Percentiles rank a stretch among this genome's conserved stretches.
phyloP scores from a whole-genome alignment of 345 rosid species.

The Corchorus capsularis region DNA sequence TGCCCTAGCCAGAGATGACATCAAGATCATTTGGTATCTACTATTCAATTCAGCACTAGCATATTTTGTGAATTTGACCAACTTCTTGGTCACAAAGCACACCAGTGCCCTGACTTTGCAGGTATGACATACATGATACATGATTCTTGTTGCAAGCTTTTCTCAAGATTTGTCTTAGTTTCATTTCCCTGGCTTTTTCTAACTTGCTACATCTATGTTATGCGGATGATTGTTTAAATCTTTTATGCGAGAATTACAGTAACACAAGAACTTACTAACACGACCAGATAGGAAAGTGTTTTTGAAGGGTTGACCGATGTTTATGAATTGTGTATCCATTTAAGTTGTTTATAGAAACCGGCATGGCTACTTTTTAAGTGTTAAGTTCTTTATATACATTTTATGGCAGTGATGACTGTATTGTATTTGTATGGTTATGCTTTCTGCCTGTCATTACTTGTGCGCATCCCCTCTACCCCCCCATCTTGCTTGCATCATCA shows the following conservation, averaged over 20 bases:
- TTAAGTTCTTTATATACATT: background rate
- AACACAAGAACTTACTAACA: background rate
- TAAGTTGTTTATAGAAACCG: background rate
- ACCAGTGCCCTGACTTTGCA: slow-evolving; percentile 96
- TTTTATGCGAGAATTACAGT: background rate
- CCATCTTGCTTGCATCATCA: background rate
- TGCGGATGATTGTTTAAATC: background rate
- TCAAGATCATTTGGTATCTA: slow-evolving; percentile 88
- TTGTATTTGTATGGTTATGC: background rate
- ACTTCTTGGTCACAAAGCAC: slow-evolving; percentile 98
- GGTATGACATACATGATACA: slow-evolving; percentile 42
- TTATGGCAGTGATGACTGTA: background rate
- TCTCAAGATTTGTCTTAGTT: background rate
- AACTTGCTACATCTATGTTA: background rate
- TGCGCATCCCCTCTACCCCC: background rate
- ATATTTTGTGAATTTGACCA: slow-evolving; percentile 94
- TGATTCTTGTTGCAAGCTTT: background rate
- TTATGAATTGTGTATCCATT: background rate
- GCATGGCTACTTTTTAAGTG: background rate
- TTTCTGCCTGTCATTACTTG: background rate
- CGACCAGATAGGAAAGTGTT: background rate
- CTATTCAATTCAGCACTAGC: slow-evolving; percentile 94
- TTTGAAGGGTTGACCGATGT: background rate
- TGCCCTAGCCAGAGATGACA: slow-evolving; percentile 93
- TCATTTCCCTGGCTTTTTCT: background rate